phyloP scores from a whole-genome alignment of 2,329 filamentous ascomycete genomes.

The Penicillium sp. region DNA sequence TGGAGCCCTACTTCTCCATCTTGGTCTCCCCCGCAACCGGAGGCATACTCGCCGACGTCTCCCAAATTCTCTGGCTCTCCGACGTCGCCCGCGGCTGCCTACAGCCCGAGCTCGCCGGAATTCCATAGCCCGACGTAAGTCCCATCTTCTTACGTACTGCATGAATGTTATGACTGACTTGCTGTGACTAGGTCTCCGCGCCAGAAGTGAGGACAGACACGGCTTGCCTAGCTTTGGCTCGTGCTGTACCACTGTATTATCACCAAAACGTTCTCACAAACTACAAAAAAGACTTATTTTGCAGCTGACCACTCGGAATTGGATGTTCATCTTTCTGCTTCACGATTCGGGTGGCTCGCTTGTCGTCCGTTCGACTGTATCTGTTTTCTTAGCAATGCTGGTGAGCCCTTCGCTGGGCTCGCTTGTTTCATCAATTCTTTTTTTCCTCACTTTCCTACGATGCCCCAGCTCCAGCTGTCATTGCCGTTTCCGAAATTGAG shows the following conservation, averaged over 20 bases:
- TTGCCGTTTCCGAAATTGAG: slow-evolving; percentile 36
- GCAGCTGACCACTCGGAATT: slow-evolving; percentile 42
- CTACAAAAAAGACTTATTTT: slow-evolving; percentile 42
- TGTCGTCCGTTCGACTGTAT: slow-evolving; percentile 38
- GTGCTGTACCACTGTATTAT: slow-evolving; percentile 45
- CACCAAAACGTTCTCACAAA: slow-evolving; percentile 37
- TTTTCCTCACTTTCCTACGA: slow-evolving; percentile 17
- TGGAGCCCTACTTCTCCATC: slow-evolving; percentile 61
- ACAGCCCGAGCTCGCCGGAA: slow-evolving; percentile 51
- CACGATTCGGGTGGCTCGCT: slow-evolving; percentile 35
- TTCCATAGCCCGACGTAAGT: slow-evolving; percentile 49
- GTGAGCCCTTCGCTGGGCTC: slow-evolving; percentile 24
- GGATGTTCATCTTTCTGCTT: slow-evolving; percentile 43
- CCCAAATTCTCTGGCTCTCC: slow-evolving; percentile 53
- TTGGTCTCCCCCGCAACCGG: slow-evolving; percentile 52
- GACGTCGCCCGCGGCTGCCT: slow-evolving; percentile 49
- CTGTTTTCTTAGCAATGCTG: slow-evolving; percentile 33
- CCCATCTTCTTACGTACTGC: neutral
- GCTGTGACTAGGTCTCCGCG: slow-evolving; percentile 42
- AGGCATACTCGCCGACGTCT: slow-evolving; percentile 55
- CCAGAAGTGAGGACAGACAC: slow-evolving; percentile 37
- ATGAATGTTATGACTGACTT: slow-evolving; percentile 22
- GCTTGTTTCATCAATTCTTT: slow-evolving; percentile 20
- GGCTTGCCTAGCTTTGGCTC: slow-evolving; percentile 26
- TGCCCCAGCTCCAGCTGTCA: slow-evolving; percentile 29